These are phyloP conservation scores for Hypoxylon sp. DNA, from an alignment of 2,329 filamentous ascomycete genomes.

Conservation along the genomic window DNA sequence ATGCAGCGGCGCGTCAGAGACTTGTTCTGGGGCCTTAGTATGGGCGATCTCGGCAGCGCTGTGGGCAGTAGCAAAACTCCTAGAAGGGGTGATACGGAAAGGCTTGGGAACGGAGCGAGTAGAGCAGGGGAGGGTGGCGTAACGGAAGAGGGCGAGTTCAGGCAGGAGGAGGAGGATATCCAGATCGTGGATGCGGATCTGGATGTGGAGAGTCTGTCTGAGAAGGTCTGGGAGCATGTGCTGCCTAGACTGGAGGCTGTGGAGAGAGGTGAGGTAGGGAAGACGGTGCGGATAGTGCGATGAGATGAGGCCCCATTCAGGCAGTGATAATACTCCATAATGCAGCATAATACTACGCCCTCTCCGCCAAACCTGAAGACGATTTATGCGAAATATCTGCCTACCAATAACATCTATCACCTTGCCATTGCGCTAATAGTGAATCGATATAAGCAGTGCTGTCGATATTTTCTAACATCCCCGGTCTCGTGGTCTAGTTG, in stretches of 20 bases:
- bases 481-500: slow-evolving; percentile 17
- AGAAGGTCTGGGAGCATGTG: slow-evolving; percentile 67
- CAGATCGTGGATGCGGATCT: slow-evolving; percentile 67
- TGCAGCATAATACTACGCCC: not conserved
- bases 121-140: slow-evolving; percentile 34
- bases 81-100: slow-evolving; percentile 28
- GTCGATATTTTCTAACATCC: not conserved
- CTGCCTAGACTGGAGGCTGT: slow-evolving; percentile 61
- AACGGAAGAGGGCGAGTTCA: slow-evolving; percentile 54
- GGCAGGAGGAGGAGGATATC: slow-evolving; percentile 66
- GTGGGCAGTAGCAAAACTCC: slow-evolving; percentile 33
- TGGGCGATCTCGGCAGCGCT: slow-evolving; percentile 58
- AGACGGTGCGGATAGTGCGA: slow-evolving; percentile 59
- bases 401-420: not conserved
- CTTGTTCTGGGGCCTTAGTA: slow-evolving; percentile 73
- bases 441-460: not conserved
- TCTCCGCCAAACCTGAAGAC: not conserved
- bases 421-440: not conserved
- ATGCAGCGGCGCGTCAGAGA: slow-evolving; percentile 85
- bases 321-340: not conserved
- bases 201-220: slow-evolving; percentile 67
- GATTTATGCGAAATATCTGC: not conserved
- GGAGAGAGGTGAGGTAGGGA: slow-evolving; percentile 63
- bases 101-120: slow-evolving; percentile 35
- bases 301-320: slow-evolving; percentile 38